Evolutionary conservation across 805 yeast genomes (phyloP).

Genomic region (Dipodascopsis tothii): DNA sequence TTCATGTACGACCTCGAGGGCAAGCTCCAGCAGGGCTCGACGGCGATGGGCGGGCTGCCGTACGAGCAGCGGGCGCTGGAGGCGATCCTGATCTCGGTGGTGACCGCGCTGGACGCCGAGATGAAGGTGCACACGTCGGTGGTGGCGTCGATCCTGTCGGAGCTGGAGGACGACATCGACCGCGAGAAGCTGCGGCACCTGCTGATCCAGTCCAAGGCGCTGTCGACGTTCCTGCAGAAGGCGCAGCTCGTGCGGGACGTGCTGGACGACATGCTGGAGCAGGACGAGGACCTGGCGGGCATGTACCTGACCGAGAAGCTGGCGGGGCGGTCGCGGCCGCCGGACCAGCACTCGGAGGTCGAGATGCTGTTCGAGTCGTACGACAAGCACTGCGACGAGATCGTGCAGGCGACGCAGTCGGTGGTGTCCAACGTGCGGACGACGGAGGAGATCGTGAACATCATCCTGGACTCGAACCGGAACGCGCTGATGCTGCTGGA

Average conservation of each 20-base stretch:
- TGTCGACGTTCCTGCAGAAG: constrained; percentile 77
- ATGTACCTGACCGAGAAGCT: constrained; percentile 64
- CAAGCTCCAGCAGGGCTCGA: constrained; percentile 43
- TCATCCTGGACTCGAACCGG: constrained; percentile 86
- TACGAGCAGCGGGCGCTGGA: constrained; percentile 90
- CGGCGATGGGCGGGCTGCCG: constrained; percentile 46
- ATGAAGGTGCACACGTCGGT: constrained; percentile 77
- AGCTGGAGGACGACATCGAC: constrained; percentile 76
- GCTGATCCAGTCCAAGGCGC: constrained; percentile 74
- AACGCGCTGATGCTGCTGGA: constrained; percentile 83
- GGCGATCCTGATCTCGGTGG: constrained; percentile 71
- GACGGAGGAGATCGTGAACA: constrained; percentile 91
- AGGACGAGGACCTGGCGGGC: constrained; percentile 79
- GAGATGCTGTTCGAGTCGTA: constrained; percentile 87
- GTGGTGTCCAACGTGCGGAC: constrained; percentile 75
- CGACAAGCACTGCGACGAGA: constrained; percentile 84
- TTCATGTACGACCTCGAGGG: constrained; percentile 75
- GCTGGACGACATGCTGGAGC: constrained; percentile 75
- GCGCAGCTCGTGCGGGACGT: constrained; percentile 74
- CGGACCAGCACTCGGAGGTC: constrained; percentile 63
- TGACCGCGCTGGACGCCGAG: constrained; percentile 72
- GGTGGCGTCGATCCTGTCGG: constrained; percentile 62
- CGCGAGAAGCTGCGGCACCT: constrained; percentile 69
- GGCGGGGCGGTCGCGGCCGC: constrained; percentile 38
- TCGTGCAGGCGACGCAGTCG: constrained; percentile 80